Percentiles rank a stretch among this genome's conserved stretches.
phyloP scores from a whole-genome alignment of 306 rosid genomes.

The Purshia tridentata region DNA sequence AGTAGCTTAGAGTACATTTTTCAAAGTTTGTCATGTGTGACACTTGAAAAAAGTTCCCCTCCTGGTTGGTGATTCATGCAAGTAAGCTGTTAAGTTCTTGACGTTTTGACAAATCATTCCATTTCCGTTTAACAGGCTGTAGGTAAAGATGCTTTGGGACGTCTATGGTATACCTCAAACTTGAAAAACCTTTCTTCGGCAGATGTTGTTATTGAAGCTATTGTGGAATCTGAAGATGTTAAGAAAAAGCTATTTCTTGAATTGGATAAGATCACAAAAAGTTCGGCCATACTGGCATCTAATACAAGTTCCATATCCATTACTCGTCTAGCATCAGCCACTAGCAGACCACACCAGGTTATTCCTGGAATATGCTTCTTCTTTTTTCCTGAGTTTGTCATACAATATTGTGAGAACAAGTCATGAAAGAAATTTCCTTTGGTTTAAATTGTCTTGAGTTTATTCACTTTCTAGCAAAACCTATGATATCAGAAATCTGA shows the following conservation, averaged over 20 bases:
- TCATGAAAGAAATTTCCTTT: too few species aligned
- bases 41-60: background rate
- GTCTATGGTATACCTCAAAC: slow-evolving; percentile 46
- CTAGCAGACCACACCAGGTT: slow-evolving; percentile 72
- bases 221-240: slow-evolving; percentile 81
- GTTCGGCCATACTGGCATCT: slow-evolving; percentile 79
- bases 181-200: slow-evolving; percentile 59
- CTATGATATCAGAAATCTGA: slow-evolving; percentile 4
- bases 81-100: too few species aligned
- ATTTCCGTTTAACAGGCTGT: slow-evolving; percentile 31
- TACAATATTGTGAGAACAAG: background rate
- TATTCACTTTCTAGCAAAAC: background rate
- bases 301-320: slow-evolving; percentile 94
- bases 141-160: slow-evolving; percentile 43
- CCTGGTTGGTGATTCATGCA: background rate
- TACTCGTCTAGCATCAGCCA: slow-evolving; percentile 75
- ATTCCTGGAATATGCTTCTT: slow-evolving; percentile 11
- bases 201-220: slow-evolving; percentile 76
- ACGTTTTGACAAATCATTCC: background rate
- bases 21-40: background rate
- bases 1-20: background rate
- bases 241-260: slow-evolving; percentile 62
- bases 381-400: background rate
- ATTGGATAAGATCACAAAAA: slow-evolving; percentile 58
- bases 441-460: background rate